Base-by-base conservation (phyloP, 1,284 basidiomycete species). In the Irpex sp. region DNA sequence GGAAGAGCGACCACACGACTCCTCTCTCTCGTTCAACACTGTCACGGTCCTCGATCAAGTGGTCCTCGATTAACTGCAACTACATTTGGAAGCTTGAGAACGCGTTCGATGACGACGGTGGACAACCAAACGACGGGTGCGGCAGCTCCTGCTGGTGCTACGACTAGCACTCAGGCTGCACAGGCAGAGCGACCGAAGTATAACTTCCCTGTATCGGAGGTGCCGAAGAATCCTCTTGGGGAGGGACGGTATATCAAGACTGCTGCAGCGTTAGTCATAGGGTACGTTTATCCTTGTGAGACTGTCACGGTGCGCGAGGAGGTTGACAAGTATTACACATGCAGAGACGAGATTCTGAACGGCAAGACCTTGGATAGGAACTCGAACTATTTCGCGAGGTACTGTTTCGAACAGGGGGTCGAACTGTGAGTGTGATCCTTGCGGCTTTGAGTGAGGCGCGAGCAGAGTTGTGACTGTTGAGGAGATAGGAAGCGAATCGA, bases 311-410 rank as follows among this genome's bases (percentile, higher is more conserved):
- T 15, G 11, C 19, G 8, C 17, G 49, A 50, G 17, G 49, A 11
- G 15, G 39, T 4, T 43, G 39, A 43, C 39, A 15, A 43, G 11
- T 15, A 2, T 15, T 43, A 3, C 39, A 50, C 9, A 5, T 33
- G 9, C 61, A 93, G 92, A 19, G 93, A 94, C 73, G 92, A 94
- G 71, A 90, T 93, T 56, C 77, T 93, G 61, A 93, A 91, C 65
- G 93, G 93, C 57, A 95, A 95, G 78, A 95, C 94, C 1, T 86
- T 88, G 63, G 95, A 98, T 75, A 83, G 85, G 17, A 98, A 97
- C 75, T 90, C 89, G 3, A 85, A 93, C 73, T 90, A 86, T 76
- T 93, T 94, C 71, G 93, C 93, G 36, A 85, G 86, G 73, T 94
- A 86, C 72, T 94, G 91, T 74, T 97, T 97, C 73, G 90, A 94